Conservation (phyloP, 257 asterid genomes). For the Paulownia fortunei region DNA sequence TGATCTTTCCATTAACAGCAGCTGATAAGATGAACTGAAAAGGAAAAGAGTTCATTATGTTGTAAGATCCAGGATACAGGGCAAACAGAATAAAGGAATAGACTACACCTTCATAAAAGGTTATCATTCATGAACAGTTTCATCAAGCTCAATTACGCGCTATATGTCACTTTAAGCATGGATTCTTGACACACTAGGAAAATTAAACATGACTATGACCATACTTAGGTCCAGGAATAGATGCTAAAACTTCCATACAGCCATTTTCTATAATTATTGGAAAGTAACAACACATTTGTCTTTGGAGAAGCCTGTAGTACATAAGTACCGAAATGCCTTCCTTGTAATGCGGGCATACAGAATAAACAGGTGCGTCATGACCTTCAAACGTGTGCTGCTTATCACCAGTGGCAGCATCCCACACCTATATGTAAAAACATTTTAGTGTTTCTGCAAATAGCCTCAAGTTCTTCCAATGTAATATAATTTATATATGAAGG, state of each 20-base stretch:
- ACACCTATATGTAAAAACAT: constrained; percentile 45
- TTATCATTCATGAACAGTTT: too few species aligned
- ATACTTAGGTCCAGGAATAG: too few species aligned
- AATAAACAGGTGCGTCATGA: constrained; percentile 60
- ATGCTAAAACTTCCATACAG: too few species aligned
- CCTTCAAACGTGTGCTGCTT: constrained; percentile 51
- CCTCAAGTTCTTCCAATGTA: constrained; percentile 19
- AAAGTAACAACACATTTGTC: too few species aligned
- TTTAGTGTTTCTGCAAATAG: constrained; percentile 22
- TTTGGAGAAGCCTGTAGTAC: background rate
- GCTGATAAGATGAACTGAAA: constrained; percentile 68
- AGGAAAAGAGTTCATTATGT: background rate
- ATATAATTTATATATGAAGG: background rate
- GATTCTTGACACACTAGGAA: too few species aligned
- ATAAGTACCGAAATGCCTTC: constrained; percentile 46
- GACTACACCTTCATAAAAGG: too few species aligned
- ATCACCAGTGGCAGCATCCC: constrained; percentile 60
- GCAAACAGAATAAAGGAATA: too few species aligned
- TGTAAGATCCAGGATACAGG: too few species aligned
- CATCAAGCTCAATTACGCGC: too few species aligned
- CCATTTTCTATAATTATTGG: too few species aligned
- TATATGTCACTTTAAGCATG: too few species aligned
- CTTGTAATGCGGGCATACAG: constrained; percentile 53
- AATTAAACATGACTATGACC: too few species aligned
- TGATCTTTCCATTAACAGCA: constrained; percentile 71